A percentile compares a stretch with the other conserved stretches of the same genome.
Evolutionary conservation across 805 yeast genomes (phyloP).

Genomic region (Lachancea fermentati): DNA sequence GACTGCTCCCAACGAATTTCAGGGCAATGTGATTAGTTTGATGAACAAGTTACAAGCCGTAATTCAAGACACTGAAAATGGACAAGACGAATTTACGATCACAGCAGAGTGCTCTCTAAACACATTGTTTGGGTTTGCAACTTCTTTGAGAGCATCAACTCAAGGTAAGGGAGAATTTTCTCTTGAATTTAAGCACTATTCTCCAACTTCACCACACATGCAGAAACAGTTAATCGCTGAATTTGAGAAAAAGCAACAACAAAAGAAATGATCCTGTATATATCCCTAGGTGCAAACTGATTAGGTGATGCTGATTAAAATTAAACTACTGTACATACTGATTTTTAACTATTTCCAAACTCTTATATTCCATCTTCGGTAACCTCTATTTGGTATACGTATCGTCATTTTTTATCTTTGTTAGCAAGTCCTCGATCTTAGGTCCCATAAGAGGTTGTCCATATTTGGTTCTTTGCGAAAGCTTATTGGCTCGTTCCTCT

Average conservation of each 20-base stretch:
- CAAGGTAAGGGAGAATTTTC: constrained; percentile 99
- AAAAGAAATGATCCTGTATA: constrained; percentile 27
- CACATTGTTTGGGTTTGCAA: constrained; percentile 93
- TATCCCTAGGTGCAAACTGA: neutral
- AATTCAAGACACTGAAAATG: constrained; percentile 90
- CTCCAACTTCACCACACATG: constrained; percentile 84
- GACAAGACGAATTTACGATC: constrained; percentile 88
- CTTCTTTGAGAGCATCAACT: constrained; percentile 89
- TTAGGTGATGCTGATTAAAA: neutral
- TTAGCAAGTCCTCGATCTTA: constrained; percentile 69
- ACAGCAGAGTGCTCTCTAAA: constrained; percentile 95
- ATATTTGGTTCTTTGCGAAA: constrained; percentile 51
- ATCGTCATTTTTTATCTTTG: constrained; percentile 58
- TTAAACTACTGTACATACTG: constrained; percentile 1
- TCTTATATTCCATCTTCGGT: neutral
- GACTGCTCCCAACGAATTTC: constrained; percentile 95
- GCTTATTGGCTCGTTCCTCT: constrained; percentile 40
- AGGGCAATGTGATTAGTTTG: constrained; percentile 85
- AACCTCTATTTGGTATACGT: constrained; percentile 20
- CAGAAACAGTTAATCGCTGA: constrained; percentile 89
- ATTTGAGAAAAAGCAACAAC: constrained; percentile 53
- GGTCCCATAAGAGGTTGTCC: constrained; percentile 96
- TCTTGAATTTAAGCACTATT: constrained; percentile 87
- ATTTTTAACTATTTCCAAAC: constrained; percentile 7
- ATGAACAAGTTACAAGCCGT: constrained; percentile 89